Conservation (phyloP, 225 moss, liverwort and hornwort genomes). For the Physcomitrium patens region DNA sequence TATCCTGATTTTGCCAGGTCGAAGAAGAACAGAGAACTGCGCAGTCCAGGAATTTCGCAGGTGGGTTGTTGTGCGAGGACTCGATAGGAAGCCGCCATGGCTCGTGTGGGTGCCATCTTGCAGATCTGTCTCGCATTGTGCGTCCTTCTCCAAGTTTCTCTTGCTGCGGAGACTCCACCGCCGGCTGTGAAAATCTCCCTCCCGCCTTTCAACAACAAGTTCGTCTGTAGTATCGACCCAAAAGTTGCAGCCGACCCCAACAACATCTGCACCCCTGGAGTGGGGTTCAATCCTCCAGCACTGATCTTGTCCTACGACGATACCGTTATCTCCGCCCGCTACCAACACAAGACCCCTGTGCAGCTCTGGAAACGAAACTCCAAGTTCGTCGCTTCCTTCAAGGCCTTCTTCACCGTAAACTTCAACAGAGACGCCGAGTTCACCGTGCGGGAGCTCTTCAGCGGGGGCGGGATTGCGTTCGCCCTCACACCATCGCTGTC, state of each 20-base stretch:
- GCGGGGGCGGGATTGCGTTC: conserved; percentile 53
- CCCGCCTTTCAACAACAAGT: conserved; percentile 27
- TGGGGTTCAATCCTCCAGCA: not conserved
- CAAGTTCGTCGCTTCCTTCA: conserved; percentile 53
- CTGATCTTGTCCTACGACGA: conserved; percentile 33
- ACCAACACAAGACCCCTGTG: conserved; percentile 32
- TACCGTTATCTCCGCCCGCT: conserved; percentile 36
- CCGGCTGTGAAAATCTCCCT: conserved; percentile 36
- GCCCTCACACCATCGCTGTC: conserved; percentile 40
- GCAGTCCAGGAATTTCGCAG: no score
- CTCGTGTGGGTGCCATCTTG: not conserved
- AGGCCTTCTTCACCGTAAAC: conserved; percentile 50
- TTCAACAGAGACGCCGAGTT: conserved; percentile 45
- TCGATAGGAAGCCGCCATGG: no score
- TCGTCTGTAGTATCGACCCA: conserved; percentile 33
- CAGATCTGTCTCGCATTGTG: not conserved
- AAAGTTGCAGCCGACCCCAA: conserved; percentile 9
- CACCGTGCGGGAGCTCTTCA: conserved; percentile 43
- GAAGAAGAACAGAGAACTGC: no score
- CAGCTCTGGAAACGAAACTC: conserved; percentile 45
- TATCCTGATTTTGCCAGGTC: no score
- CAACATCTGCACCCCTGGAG: conserved; percentile 27
- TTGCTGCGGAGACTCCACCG: conserved; percentile 1
- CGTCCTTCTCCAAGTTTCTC: no score
- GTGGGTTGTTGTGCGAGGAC: no score